Evolutionary conservation across 2,329 filamentous ascomycete genomes (phyloP).

Genomic region (Pochonia chlamydosporia): DNA sequence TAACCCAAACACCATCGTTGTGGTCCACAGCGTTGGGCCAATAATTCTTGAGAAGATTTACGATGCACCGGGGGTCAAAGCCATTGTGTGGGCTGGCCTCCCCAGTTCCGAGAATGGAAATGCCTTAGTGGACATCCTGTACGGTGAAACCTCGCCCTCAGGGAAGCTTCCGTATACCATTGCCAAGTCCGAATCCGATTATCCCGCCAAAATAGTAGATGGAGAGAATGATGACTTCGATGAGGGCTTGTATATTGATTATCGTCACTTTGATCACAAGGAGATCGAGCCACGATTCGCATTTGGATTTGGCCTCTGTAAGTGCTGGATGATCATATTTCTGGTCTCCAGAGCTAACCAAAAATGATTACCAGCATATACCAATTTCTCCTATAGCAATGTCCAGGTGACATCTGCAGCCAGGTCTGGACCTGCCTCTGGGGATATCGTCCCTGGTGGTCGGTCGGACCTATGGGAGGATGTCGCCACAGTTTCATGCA

Average conservation of each 20-base stretch:
- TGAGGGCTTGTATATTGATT: slow-evolving; percentile 46
- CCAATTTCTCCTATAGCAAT: no score
- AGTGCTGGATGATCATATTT: no score
- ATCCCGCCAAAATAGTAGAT: slow-evolving; percentile 41
- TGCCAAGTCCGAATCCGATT: slow-evolving; percentile 49
- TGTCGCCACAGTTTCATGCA: slow-evolving; percentile 30
- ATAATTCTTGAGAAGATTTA: slow-evolving; percentile 51
- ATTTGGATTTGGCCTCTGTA: slow-evolving; percentile 50
- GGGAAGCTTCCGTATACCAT: slow-evolving; percentile 58
- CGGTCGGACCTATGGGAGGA: slow-evolving; percentile 41
- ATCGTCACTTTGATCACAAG: slow-evolving; percentile 44
- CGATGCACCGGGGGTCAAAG: slow-evolving; percentile 58
- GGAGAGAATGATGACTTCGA: slow-evolving; percentile 44
- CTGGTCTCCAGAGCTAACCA: no score
- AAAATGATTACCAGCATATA: no score
- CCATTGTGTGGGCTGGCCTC: slow-evolving; percentile 55
- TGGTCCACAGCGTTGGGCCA: slow-evolving; percentile 59
- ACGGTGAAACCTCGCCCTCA: slow-evolving; percentile 49
- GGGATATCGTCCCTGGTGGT: slow-evolving; percentile 35
- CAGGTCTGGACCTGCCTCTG: slow-evolving; percentile 22
- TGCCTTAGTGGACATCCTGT: slow-evolving; percentile 48
- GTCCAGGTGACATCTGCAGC: slow-evolving; percentile 40
- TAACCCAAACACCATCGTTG: slow-evolving; percentile 58
- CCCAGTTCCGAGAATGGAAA: slow-evolving; percentile 57
- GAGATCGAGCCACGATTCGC: slow-evolving; percentile 45